Base-by-base conservation (phyloP, 768 basidiomycete genomes). In the Boletus vinaceobasis region DNA sequence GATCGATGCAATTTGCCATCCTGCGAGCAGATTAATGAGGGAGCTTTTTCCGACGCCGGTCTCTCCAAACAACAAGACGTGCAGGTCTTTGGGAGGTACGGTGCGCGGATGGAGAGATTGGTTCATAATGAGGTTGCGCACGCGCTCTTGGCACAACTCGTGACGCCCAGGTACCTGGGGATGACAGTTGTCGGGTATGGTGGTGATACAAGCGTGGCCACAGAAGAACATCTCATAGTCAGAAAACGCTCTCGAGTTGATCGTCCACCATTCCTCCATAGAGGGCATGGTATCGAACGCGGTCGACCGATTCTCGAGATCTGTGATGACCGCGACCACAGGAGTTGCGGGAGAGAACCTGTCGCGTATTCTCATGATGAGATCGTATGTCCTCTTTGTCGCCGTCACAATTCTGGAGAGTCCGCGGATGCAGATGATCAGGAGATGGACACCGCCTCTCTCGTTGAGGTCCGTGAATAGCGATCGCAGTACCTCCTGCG, bases 61-160 rank as follows among this genome's bases (percentile, higher is more conserved):
- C 57, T 76, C 75, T 1, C 77, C 77, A 40, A 78, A 78, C 17
- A 78, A 39, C 17, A 78, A 53, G 33, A 77, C 59, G 45, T 77
- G 65, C 27, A 67, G 10, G n/a, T 65, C 63, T 19, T 58, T 64
- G 3, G 65, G 60, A 10, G 57, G 53, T 14, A 21, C 23, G 1
- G 60, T 67, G 2, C 49, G 60, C 13, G 60, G 57, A 23, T 43
- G 59, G 29, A 62, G 65, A 7, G 65, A 53, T 9, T 53, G 50
- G 15, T 38, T 31, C 8, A 48, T 23, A 5, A 66, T 62, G n/a
- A 67, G 60, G 9, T 52, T 39, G 48, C 60, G 65, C 27, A 54
- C 57, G 50, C 60, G 62, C 4, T 36, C 40, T 50, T 48, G 65
- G 42, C 65, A 66, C 15, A 42, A 17, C n/a, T 39, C 55, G 49